A percentile compares a stretch with the other conserved stretches of the same genome.
Evolutionary conservation across 768 basidiomycete genomes (phyloP).

Genomic region (Boletus sensibilis): DNA sequence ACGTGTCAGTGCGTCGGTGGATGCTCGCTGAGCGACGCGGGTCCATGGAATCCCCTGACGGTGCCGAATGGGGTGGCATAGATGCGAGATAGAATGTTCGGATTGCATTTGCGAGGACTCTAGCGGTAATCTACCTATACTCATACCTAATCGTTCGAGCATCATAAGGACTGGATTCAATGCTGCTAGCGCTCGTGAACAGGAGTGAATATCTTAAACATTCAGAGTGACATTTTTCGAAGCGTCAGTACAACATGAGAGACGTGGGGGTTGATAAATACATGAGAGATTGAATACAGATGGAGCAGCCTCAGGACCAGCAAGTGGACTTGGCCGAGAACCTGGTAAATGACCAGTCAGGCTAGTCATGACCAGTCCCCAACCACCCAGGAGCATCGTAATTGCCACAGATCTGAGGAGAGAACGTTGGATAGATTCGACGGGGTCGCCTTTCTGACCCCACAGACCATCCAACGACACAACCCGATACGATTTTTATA

Average conservation of each 20-base stretch:
- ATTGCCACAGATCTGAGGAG: no score
- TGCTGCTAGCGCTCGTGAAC: neutral
- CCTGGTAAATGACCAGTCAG: no score
- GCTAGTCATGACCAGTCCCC: no score
- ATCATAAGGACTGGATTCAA: slow-evolving; percentile 10
- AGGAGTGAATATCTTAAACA: neutral
- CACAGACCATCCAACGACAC: slow-evolving; percentile 24
- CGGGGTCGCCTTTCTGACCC: slow-evolving; percentile 20
- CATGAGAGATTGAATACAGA: neutral
- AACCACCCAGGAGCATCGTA: no score
- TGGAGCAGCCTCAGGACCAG: no score
- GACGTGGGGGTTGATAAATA: neutral
- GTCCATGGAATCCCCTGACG: slow-evolving; percentile 73
- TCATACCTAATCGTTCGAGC: slow-evolving; percentile 32
- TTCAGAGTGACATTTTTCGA: neutral
- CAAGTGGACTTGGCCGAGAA: no score
- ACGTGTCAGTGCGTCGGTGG: slow-evolving; percentile 72
- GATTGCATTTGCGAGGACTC: neutral
- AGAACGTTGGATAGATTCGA: neutral
- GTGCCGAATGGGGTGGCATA: slow-evolving; percentile 22
- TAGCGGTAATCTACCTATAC: slow-evolving; percentile 30
- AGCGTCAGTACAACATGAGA: neutral
- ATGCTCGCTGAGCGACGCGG: slow-evolving; percentile 85
- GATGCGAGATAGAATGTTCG: slow-evolving; percentile 4
- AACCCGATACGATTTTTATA: neutral